A percentile compares a stretch with the other conserved stretches of the same genome.
Conservation (phyloP, 139 green algal genomes). For the Haematococcus lacustris region DNA sequence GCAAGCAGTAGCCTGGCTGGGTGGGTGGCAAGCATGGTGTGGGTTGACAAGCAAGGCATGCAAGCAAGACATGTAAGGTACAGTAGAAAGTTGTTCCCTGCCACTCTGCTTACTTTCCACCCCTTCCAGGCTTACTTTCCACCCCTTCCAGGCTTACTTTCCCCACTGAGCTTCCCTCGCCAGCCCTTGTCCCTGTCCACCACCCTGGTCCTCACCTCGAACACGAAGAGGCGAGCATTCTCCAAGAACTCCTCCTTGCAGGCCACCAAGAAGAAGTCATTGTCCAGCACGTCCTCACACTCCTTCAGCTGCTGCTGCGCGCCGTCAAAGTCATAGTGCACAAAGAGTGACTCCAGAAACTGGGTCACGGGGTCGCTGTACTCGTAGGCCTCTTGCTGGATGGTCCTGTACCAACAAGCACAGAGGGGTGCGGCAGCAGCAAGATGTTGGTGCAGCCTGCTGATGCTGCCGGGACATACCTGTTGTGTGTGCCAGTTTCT, state of each 20-base stretch:
- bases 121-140: too few relatives aligned
- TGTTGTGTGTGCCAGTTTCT: not conserved
- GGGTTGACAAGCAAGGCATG: too few relatives aligned
- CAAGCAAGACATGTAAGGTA: too few relatives aligned
- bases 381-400: conserved; percentile 47
- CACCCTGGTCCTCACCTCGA: conserved; percentile 99
- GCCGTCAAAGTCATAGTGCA: conserved; percentile 95
- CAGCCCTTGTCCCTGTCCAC: too few relatives aligned
- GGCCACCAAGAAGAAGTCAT: conserved; percentile 89
- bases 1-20: too few relatives aligned
- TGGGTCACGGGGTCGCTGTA: conserved; percentile 65
- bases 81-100: too few relatives aligned
- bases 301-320: conserved; percentile 87
- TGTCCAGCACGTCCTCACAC: conserved; percentile 84
- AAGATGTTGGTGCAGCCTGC: too few relatives aligned
- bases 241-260: conserved; percentile 87
- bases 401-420: conserved; percentile 15
- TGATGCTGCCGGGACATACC: too few relatives aligned
- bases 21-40: too few relatives aligned
- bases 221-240: conserved; percentile 91
- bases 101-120: too few relatives aligned
- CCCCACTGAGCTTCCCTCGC: too few relatives aligned
- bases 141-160: too few relatives aligned
- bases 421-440: not conserved
- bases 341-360: conserved; percentile 89